Percentiles rank a stretch among this genome's conserved stretches.
These are phyloP conservation scores for Colletotrichum sp. DNA, from an alignment of 2,329 filamentous ascomycete genomes.

Conservation along the genomic window DNA sequence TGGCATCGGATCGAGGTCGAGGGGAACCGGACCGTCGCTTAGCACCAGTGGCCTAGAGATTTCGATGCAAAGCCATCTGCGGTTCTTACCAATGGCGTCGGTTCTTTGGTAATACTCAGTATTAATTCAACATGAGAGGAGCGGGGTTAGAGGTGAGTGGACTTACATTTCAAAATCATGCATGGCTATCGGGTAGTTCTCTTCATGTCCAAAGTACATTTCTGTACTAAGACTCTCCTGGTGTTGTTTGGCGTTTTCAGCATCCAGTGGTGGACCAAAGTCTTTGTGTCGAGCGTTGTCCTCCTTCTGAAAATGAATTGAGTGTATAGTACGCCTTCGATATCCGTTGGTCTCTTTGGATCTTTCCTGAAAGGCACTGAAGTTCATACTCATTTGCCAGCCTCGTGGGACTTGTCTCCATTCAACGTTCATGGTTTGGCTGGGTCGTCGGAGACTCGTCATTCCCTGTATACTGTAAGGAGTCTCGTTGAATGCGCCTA, in stretches of 20 bases:
- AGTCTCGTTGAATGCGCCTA: background rate
- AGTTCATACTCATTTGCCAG: background rate
- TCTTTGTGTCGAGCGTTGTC: background rate
- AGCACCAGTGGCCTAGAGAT: background rate
- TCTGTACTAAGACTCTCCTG: background rate
- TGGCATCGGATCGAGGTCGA: slow-evolving; percentile 12
- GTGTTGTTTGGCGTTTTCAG: background rate
- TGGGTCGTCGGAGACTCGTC: background rate
- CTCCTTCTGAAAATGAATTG: background rate
- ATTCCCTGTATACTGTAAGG: background rate
- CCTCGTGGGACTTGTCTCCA: background rate
- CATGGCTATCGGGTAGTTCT: background rate
- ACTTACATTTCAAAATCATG: slow-evolving; percentile 16
- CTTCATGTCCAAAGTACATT: background rate
- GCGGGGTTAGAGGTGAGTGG: background rate
- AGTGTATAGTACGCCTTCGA: background rate
- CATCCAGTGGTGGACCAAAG: background rate
- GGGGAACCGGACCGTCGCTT: background rate
- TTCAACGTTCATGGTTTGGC: slow-evolving; percentile 17
- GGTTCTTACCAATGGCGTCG: background rate
- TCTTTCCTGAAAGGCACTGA: slow-evolving; percentile 5
- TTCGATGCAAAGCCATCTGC: slow-evolving; percentile 7
- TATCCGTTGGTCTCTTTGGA: slow-evolving; percentile 2
- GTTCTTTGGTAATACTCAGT: background rate
- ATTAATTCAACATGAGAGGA: background rate